Percentiles rank a stretch among this genome's conserved stretches.
These are phyloP conservation scores for Carnegiea gigantea DNA, from an alignment of 179 eudicot genomes.

Conservation along the genomic window DNA sequence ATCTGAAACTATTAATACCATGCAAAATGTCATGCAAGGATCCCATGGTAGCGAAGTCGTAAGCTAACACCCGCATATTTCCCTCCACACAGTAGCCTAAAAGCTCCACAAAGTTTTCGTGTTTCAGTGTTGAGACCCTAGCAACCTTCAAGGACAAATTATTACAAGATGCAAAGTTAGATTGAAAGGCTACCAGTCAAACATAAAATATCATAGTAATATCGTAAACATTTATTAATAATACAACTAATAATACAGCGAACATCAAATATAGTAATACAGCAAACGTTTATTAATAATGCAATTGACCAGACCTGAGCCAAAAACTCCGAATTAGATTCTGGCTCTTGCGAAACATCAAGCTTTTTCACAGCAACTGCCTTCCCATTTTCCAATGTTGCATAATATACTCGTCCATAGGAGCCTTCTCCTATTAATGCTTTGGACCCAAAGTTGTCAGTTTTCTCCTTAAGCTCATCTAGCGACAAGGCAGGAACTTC, in stretches of 20 bases:
- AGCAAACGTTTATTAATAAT: background rate
- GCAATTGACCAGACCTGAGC: conserved; percentile 44
- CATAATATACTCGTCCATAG: conserved; percentile 63
- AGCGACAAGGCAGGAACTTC: conserved; percentile 50
- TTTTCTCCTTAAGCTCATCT: conserved; percentile 56
- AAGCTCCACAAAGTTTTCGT: conserved; percentile 48
- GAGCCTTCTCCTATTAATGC: conserved; percentile 72
- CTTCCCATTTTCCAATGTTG: conserved; percentile 48
- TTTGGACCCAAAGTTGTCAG: conserved; percentile 58
- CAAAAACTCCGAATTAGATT: conserved; percentile 51
- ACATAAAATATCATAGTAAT: background rate
- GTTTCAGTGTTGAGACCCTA: conserved; percentile 42
- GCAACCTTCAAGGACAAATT: conserved; percentile 36
- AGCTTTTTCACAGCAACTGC: conserved; percentile 60
- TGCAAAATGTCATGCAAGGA: conserved; percentile 53
- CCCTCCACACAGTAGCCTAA: conserved; percentile 53
- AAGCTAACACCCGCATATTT: conserved; percentile 47
- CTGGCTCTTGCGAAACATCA: conserved; percentile 52
- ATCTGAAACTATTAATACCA: conserved; percentile 25
- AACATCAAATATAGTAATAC: background rate
- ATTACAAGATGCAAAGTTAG: conserved; percentile 11
- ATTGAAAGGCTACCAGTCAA: background rate
- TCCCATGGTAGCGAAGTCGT: conserved; percentile 57
- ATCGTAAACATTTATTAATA: background rate
- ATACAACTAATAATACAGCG: background rate